A percentile compares a stretch with the other conserved stretches of the same genome.
These are phyloP conservation scores for Auriscalpium vulgare DNA, from an alignment of 768 basidiomycete genomes.

Conservation along the genomic window DNA sequence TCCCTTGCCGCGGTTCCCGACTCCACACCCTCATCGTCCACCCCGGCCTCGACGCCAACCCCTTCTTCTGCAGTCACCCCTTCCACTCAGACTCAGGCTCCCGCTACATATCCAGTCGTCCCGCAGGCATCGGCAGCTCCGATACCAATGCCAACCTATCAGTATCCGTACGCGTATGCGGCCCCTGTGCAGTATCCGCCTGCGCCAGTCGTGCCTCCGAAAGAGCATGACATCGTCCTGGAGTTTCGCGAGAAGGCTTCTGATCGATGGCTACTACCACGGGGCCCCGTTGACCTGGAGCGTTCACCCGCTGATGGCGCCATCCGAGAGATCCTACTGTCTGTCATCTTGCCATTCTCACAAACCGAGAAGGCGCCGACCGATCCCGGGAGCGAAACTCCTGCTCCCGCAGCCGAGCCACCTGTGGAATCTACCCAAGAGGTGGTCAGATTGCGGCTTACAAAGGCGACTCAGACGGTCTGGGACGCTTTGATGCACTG, in stretches of 20 bases:
- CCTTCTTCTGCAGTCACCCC: conserved; percentile 4
- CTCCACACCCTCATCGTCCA: not conserved
- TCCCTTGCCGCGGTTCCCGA: conserved; percentile 38
- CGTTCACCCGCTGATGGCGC: conserved; percentile 19
- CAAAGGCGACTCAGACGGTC: conserved; percentile 36
- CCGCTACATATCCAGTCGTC: conserved; percentile 1
- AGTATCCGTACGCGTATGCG: not conserved
- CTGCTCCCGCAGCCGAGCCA: not conserved
- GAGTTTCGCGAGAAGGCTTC: conserved; percentile 57
- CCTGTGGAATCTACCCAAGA: conserved; percentile 20
- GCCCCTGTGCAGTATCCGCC: not conserved
- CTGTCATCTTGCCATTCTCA: conserved; percentile 39
- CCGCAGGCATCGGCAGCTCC: not conserved
- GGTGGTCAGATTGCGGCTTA: conserved; percentile 41
- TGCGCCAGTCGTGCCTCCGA: conserved; percentile 24
- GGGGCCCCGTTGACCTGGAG: conserved; percentile 46
- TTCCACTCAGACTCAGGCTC: not conserved
- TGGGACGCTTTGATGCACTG: conserved; percentile 57
- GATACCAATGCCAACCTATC: not conserved
- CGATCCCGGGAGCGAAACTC: not conserved
- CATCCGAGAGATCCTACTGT: conserved; percentile 30
- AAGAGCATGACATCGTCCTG: conserved; percentile 65
- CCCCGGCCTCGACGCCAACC: conserved; percentile 1
- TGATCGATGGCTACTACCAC: conserved; percentile 65
- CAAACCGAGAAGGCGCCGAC: conserved; percentile 11